Conservation (phyloP, 345 rosid genomes). For the Lagerstroemia speciosa region DNA sequence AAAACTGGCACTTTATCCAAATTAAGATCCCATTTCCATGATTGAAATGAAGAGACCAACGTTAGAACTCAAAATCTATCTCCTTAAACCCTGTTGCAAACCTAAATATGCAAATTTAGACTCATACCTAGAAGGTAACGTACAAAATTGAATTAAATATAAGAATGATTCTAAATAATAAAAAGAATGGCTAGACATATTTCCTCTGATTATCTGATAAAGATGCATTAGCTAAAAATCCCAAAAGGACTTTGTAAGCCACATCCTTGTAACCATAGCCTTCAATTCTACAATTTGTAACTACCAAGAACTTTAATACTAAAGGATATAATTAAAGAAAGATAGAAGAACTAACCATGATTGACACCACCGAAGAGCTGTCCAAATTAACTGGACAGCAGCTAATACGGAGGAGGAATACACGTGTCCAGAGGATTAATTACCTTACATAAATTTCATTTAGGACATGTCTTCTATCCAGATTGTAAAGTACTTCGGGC, state of each 20-base stretch:
- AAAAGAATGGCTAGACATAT: not conserved
- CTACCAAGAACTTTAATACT: not conserved
- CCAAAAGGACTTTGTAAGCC: not conserved
- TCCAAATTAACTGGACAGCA: not conserved
- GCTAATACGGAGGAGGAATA: not conserved
- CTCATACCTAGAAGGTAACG: not conserved
- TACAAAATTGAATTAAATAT: not conserved
- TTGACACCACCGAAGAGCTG: not conserved
- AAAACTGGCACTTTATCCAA: not conserved
- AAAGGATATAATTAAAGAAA: too few relatives aligned
- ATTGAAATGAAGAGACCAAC: not conserved
- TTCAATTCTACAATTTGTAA: not conserved
- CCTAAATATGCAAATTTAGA: not conserved
- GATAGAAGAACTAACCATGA: not conserved
- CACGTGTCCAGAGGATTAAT: not conserved
- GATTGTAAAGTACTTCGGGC: constrained; percentile 89
- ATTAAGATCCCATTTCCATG: not conserved
- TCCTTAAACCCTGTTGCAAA: not conserved
- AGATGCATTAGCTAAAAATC: not conserved
- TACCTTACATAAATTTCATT: constrained; percentile 90
- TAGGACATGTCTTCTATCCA: constrained; percentile 75
- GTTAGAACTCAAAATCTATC: not conserved
- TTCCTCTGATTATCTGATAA: not conserved
- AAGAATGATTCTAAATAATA: not conserved
- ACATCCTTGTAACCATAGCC: not conserved